Percentiles rank a stretch among this genome's conserved stretches.
Evolutionary conservation across 1,284 basidiomycete genomes (phyloP).

Genomic region (Sanghuangporus baumii): DNA sequence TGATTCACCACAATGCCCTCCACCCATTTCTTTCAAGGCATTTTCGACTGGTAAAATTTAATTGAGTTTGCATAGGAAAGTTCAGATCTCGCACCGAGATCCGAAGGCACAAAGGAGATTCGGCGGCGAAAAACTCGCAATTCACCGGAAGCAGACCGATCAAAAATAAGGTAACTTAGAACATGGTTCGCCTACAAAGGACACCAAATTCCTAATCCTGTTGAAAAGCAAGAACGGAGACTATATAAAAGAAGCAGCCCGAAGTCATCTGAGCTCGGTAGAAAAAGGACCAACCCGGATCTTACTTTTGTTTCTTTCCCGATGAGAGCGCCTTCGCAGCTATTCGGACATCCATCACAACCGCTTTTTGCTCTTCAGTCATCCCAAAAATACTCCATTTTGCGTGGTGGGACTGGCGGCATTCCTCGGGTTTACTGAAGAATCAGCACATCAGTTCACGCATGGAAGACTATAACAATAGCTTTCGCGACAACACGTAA

Average conservation of each 20-base stretch:
- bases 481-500: no score
- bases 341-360: neutral
- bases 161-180: no score
- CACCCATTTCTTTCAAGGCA: no score
- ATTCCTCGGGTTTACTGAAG: neutral
- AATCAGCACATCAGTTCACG: neutral
- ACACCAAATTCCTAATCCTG: no score
- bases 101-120: neutral
- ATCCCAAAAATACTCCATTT: neutral
- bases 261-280: neutral
- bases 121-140: neutral
- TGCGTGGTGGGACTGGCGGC: neutral
- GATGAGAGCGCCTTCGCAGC: neutral
- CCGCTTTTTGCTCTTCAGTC: neutral
- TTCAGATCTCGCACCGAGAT: neutral
- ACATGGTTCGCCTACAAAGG: no score
- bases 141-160: neutral
- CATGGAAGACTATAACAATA: no score
- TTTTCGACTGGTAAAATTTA: neutral
- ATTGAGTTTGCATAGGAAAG: neutral
- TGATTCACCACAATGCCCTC: no score
- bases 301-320: neutral
- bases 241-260: no score
- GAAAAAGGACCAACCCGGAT: neutral
- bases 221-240: no score